Base-by-base conservation (phyloP, 306 rosid genomes). In the Bauhinia variegata region DNA sequence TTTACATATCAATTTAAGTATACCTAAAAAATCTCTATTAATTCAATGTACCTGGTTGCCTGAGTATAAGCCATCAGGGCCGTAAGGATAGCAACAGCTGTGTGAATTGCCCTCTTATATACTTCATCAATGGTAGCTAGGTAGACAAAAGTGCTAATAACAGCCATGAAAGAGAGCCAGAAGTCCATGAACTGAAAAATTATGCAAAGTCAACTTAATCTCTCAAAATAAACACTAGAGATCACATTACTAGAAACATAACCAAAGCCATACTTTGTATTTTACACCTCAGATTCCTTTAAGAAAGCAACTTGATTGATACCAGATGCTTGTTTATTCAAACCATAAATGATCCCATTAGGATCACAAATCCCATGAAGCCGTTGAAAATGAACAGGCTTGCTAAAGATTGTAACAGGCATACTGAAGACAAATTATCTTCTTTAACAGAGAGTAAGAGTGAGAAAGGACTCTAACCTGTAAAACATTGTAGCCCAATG, bases 131-230 rank as follows among this genome's bases (percentile, higher is more conserved):
- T 79, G 19, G 95, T 81, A 60, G 96, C 84, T 10, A 95, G 80
- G 80, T 85, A 90, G 67, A 95, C 82, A 13, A 83, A 90, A 54
- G 99, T 95, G 85, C 96, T 90, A 72, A 88, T 82, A 69, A 90
- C 89, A 19, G 99, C 99, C 99, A 95, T 82, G 86, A 95, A 95
- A 75, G 97, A 95, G 58, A 95, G 92, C 99, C 99, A 95, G 72
- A 95, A 86, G 82, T 95, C 99, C 96, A 95, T 72, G 82, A 95
- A 88, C 99, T 95, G 89, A 83, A 84, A 84, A 67, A 67, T 63
- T 48, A 67, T 17, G 70, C 54, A 14, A 63, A 36, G 7, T 8
- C 41, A 4, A 1, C 11, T 9, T 11, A 41, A 41, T 8, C 2
- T 9, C 4, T 3, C 8, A 9, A 47, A 11, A 13, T 62, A 6